Evolutionary conservation across 805 yeast genomes (phyloP).

Genomic region (Candida methanosorbosa): DNA sequence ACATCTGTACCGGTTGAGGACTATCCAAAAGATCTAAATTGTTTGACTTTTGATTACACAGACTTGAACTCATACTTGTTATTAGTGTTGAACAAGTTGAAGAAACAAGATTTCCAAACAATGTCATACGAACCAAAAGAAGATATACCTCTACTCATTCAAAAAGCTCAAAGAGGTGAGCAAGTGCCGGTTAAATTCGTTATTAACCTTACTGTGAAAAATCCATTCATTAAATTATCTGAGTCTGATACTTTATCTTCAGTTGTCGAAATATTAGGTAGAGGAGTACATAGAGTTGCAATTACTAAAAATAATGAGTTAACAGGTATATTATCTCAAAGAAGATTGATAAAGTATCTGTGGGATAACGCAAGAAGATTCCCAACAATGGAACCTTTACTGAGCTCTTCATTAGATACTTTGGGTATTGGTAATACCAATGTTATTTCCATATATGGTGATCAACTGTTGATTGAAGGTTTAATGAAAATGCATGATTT

Average conservation of each 20-base stretch:
- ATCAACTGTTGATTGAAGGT: constrained; percentile 81
- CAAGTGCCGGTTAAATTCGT: constrained; percentile 90
- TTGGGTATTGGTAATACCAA: constrained; percentile 64
- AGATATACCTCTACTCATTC: constrained; percentile 32
- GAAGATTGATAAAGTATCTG: constrained; percentile 72
- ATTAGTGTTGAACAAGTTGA: constrained; percentile 69
- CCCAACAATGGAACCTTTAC: constrained; percentile 68
- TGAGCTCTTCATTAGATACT: constrained; percentile 60
- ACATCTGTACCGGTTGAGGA: constrained; percentile 80
- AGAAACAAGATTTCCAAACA: constrained; percentile 27
- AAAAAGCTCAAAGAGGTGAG: constrained; percentile 74
- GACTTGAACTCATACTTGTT: constrained; percentile 83
- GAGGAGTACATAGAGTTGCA: constrained; percentile 92
- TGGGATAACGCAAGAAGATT: constrained; percentile 93
- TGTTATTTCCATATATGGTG: constrained; percentile 80
- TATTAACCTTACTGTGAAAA: constrained; percentile 75
- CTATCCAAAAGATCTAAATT: constrained; percentile 47
- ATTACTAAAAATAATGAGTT: constrained; percentile 49
- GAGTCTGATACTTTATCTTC: constrained; percentile 60
- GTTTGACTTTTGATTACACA: constrained; percentile 84
- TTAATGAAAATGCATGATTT: constrained; percentile 75
- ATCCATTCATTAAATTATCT: constrained; percentile 74
- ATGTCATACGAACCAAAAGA: constrained; percentile 25
- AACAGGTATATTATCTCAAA: constrained; percentile 83
- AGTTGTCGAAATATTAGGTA: constrained; percentile 83